Evolutionary conservation across 2,329 filamentous ascomycete genomes (phyloP).

Genomic region (Periconia sp.): DNA sequence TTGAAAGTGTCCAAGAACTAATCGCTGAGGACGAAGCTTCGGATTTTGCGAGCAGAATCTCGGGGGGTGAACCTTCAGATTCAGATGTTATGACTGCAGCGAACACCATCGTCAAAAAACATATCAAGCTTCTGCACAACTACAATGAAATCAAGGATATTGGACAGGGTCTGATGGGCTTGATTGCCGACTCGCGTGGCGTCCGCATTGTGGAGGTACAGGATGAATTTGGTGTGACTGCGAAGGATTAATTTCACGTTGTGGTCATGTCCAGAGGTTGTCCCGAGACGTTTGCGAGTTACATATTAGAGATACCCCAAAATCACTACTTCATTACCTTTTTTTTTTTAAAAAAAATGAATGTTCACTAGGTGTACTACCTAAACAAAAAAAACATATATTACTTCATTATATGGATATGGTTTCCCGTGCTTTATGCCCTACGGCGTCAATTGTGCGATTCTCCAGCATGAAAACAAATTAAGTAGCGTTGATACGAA

Average conservation of each 20-base stretch:
- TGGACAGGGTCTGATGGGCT: conserved; percentile 64
- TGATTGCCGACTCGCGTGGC: conserved; percentile 67
- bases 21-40: conserved; percentile 30
- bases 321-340: neutral
- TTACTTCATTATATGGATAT: neutral
- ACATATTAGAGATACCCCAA: neutral
- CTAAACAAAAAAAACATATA: too few species aligned
- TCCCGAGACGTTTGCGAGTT: neutral
- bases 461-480: too few species aligned
- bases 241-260: conserved; percentile 43
- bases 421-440: too few species aligned
- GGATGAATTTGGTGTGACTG: conserved; percentile 50
- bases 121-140: conserved; percentile 66
- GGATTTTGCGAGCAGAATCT: conserved; percentile 10
- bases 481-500: too few species aligned
- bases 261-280: neutral
- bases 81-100: conserved; percentile 46
- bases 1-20: conserved; percentile 38
- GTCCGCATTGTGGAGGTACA: conserved; percentile 55
- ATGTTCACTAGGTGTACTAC: too few species aligned
- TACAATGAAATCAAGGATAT: conserved; percentile 75
- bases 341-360: too few species aligned
- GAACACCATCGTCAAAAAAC: conserved; percentile 58
- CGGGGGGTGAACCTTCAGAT: conserved; percentile 28
- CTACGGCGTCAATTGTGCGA: too few species aligned